These are phyloP conservation scores for Erythrophleum fordii DNA, from an alignment of 306 rosid genomes.

Conservation along the genomic window DNA sequence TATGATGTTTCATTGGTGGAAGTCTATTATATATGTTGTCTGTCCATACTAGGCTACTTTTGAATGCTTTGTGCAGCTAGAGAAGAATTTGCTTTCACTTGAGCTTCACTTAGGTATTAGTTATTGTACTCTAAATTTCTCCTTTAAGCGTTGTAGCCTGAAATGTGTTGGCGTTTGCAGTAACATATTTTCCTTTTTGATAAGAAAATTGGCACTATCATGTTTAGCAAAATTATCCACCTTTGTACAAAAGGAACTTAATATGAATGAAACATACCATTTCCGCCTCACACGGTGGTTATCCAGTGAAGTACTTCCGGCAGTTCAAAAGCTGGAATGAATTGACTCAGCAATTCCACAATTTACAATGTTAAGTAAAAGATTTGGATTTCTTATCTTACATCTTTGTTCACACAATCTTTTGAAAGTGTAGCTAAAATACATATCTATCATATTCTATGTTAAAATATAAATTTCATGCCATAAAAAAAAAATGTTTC, in stretches of 20 bases:
- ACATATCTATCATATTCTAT: background rate
- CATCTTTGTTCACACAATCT: background rate
- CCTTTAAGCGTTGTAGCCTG: conserved; percentile 9
- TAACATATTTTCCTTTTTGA: conserved; percentile 27
- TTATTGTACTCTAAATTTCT: background rate
- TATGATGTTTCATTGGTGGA: conserved; percentile 41
- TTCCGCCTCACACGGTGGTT: background rate
- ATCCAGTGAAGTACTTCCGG: background rate
- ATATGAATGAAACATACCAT: background rate
- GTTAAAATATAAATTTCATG: background rate
- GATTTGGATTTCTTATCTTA: no score
- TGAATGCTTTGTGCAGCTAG: conserved; percentile 43
- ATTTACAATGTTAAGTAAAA: no score
- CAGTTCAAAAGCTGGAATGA: no score
- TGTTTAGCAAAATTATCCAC: background rate
- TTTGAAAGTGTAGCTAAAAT: background rate
- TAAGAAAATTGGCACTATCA: conserved; percentile 5
- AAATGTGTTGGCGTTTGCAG: background rate
- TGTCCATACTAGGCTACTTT: conserved; percentile 49
- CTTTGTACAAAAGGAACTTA: background rate
- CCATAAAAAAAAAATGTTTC: no score
- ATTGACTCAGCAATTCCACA: no score
- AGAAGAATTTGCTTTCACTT: conserved; percentile 30
- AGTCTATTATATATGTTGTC: conserved; percentile 38
- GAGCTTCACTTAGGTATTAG: conserved; percentile 49